Evolutionary conservation across 768 basidiomycete genomes (phyloP).

Genomic region (Boletus reticulatus): DNA sequence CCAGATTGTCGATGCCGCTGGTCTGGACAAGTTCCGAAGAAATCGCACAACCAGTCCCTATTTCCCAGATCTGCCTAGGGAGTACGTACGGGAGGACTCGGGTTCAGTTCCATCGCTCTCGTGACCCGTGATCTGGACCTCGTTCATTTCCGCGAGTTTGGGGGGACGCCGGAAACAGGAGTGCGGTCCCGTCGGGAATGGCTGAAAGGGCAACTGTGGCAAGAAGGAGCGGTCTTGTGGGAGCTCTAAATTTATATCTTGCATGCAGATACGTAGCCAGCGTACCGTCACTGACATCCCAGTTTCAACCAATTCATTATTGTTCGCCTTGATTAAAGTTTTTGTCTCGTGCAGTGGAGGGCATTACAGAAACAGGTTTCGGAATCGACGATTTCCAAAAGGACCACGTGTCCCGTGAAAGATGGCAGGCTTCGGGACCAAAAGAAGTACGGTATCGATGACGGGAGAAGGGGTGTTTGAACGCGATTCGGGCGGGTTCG

Average conservation of each 20-base stretch:
- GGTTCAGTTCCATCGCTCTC: not conserved
- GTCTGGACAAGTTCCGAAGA: not conserved
- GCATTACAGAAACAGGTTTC: not conserved
- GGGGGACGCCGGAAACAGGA: not conserved
- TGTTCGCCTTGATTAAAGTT: not conserved
- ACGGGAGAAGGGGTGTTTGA: not conserved
- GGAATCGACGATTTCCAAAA: not conserved
- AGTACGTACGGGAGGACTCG: no score
- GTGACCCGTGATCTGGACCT: not conserved
- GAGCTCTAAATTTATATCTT: not conserved
- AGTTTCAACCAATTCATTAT: not conserved
- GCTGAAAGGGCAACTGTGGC: not conserved
- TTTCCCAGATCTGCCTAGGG: not conserved
- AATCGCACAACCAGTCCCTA: not conserved
- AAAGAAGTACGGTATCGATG: not conserved
- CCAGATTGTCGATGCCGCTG: not conserved
- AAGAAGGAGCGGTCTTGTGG: not conserved
- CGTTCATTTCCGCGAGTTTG: conserved; percentile 3
- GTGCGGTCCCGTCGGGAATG: not conserved
- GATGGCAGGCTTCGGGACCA: not conserved
- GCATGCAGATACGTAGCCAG: not conserved
- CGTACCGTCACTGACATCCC: not conserved
- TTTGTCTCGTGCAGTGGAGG: not conserved
- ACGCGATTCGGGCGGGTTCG: not conserved
- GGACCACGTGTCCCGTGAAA: not conserved